These are phyloP conservation scores for Yamadazyma kitorensis DNA, from an alignment of 805 yeast genomes.

Conservation along the genomic window DNA sequence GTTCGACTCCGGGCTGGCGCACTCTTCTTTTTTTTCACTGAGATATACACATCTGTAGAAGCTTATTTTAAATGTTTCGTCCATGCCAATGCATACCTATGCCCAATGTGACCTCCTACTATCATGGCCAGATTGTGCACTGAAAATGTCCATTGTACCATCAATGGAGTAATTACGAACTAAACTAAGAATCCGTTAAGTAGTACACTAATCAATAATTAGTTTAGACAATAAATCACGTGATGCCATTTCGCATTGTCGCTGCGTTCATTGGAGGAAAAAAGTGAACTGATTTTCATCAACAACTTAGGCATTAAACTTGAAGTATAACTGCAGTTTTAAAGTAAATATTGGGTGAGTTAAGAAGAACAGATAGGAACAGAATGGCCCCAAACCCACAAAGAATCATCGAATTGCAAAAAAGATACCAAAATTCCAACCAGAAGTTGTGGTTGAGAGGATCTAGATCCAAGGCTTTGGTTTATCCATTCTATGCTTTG, in stretches of 20 bases:
- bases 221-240: conserved; percentile 1
- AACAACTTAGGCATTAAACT: conserved; percentile 6
- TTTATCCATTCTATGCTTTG: conserved; percentile 77
- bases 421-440: conserved; percentile 41
- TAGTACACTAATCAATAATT: conserved; percentile 1
- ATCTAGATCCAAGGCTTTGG: conserved; percentile 55
- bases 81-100: too few relatives aligned
- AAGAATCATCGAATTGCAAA: conserved; percentile 45
- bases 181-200: too few relatives aligned
- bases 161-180: too few relatives aligned
- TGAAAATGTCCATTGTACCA: too few relatives aligned
- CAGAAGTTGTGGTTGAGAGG: conserved; percentile 47
- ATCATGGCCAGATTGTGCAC: too few relatives aligned
- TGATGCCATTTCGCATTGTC: conserved; percentile 4
- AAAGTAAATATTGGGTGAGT: too few relatives aligned
- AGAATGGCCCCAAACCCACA: conserved; percentile 41
- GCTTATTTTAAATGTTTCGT: too few relatives aligned
- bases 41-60: too few relatives aligned
- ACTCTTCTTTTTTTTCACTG: too few relatives aligned
- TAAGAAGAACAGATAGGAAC: too few relatives aligned
- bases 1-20: conserved; percentile 22
- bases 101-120: too few relatives aligned
- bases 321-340: background rate
- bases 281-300: conserved; percentile 17
- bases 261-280: conserved; percentile 12